Evolutionary conservation across 1,284 basidiomycete species (phyloP).

Genomic region (Violaceomyces palustris): DNA sequence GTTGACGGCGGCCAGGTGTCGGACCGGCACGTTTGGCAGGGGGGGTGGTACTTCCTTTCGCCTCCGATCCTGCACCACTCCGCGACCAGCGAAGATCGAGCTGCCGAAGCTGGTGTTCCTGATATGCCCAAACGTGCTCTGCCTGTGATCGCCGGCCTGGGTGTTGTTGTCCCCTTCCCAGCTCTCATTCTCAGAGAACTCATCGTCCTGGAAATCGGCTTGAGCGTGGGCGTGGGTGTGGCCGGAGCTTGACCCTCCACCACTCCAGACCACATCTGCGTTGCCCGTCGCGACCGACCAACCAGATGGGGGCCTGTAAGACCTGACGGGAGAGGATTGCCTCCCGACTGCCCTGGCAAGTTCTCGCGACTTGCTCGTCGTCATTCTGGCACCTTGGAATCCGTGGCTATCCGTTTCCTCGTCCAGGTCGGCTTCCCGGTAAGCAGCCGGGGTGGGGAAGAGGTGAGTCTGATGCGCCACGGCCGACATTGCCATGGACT

Average conservation of each 20-base stretch:
- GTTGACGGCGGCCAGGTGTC: not conserved
- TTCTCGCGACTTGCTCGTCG: conserved; percentile 14
- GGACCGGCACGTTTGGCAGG: conserved; percentile 9
- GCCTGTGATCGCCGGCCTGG: conserved; percentile 6
- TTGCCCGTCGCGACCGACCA: conserved; percentile 23
- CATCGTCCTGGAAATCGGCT: conserved; percentile 12
- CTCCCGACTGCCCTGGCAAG: conserved; percentile 25
- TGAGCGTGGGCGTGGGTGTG: conserved; percentile 2
- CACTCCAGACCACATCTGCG: conserved; percentile 34
- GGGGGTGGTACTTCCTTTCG: conserved; percentile 23
- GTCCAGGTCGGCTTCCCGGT: too few relatives aligned
- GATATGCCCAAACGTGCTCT: conserved; percentile 20
- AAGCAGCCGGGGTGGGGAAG: too few relatives aligned
- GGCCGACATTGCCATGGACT: too few relatives aligned
- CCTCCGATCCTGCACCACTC: conserved; percentile 10
- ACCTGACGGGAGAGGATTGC: conserved; percentile 7
- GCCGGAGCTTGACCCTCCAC: conserved; percentile 5
- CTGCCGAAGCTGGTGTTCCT: conserved; percentile 32
- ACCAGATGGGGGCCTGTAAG: conserved; percentile 26
- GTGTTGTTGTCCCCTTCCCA: conserved; percentile 26
- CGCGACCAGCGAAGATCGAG: conserved; percentile 38
- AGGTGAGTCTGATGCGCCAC: too few relatives aligned
- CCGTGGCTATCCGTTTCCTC: too few relatives aligned
- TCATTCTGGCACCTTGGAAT: too few relatives aligned
- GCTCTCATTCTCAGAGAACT: conserved; percentile 36